A percentile compares a stretch with the other conserved stretches of the same genome.
Evolutionary conservation across 1,284 basidiomycete species (phyloP).

Genomic region (Leccinum ponderosum): DNA sequence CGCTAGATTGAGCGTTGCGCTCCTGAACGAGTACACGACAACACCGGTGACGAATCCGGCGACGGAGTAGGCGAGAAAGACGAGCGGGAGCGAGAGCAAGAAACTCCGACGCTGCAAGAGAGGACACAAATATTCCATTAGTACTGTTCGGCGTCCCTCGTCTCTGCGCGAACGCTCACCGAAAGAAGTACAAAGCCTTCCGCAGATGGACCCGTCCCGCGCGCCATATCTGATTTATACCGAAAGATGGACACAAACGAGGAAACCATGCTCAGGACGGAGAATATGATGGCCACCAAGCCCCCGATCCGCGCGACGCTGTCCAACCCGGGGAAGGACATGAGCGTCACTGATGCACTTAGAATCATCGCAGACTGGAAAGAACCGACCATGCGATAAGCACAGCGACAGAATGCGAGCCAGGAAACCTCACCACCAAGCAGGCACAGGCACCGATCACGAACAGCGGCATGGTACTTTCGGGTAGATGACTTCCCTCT

Average conservation of each 20-base stretch:
- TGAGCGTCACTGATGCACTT: constrained; percentile 75
- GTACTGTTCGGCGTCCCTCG: neutral
- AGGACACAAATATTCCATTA: neutral
- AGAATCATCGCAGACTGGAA: constrained; percentile 70
- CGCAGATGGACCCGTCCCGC: constrained; percentile 40
- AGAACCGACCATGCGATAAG: constrained; percentile 3
- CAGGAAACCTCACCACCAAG: constrained; percentile 57
- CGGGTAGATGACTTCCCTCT: constrained; percentile 49
- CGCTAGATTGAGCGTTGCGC: constrained; percentile 37
- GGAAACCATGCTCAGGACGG: constrained; percentile 65
- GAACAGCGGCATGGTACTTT: constrained; percentile 56
- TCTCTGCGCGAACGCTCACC: constrained; percentile 31
- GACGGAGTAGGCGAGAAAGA: constrained; percentile 69
- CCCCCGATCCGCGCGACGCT: constrained; percentile 59
- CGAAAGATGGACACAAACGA: constrained; percentile 66
- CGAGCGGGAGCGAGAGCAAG: constrained; percentile 69
- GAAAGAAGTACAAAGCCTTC: constrained; percentile 61
- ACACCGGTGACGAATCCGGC: constrained; percentile 65
- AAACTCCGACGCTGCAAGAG: constrained; percentile 54
- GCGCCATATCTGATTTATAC: constrained; percentile 62
- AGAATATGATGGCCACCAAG: constrained; percentile 64
- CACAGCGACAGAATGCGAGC: constrained; percentile 1
- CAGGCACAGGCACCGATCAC: constrained; percentile 64
- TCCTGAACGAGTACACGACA: constrained; percentile 64
- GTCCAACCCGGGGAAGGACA: constrained; percentile 71